Evolutionary conservation across 768 basidiomycete species (phyloP).

Genomic region (Rhizopogon vulgaris): DNA sequence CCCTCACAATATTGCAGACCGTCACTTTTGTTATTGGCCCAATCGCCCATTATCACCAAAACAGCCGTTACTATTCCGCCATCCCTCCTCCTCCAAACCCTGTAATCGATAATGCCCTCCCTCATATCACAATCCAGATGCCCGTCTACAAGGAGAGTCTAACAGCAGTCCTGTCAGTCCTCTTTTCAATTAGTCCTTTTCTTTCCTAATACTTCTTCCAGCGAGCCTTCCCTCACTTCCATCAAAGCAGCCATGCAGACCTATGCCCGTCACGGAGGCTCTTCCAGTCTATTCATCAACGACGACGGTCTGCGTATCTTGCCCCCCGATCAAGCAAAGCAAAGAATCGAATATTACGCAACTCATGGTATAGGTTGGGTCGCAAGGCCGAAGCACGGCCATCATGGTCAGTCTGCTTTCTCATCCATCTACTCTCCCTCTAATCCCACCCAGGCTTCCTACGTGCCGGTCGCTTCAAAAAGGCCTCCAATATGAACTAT

Average conservation of each 20-base stretch:
- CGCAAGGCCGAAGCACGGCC: constrained; percentile 49
- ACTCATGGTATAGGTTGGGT: constrained; percentile 56
- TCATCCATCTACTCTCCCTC: constrained; percentile 38
- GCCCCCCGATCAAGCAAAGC: constrained; percentile 37
- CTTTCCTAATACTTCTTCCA: constrained; percentile 2
- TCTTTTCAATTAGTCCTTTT: not conserved
- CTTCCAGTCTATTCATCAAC: constrained; percentile 51
- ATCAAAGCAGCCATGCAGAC: constrained; percentile 58
- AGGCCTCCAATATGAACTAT: constrained; percentile 91
- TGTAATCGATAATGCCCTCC: constrained; percentile 36
- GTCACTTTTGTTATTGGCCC: constrained; percentile 41
- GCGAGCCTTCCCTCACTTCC: constrained; percentile 45
- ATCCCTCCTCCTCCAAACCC: constrained; percentile 36
- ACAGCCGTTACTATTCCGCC: constrained; percentile 51
- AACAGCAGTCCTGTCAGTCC: constrained; percentile 43
- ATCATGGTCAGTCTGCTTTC: constrained; percentile 33
- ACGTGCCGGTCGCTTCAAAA: constrained; percentile 81
- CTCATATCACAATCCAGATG: constrained; percentile 50
- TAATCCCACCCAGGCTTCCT: constrained; percentile 39
- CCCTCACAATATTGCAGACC: constrained; percentile 34
- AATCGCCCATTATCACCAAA: constrained; percentile 44
- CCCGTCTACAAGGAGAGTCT: constrained; percentile 54
- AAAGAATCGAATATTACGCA: constrained; percentile 47
- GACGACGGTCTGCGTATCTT: constrained; percentile 58
- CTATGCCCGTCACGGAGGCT: constrained; percentile 61